Base-by-base conservation (phyloP, 805 yeast genomes). In the Nakazawaea molendinolei region DNA sequence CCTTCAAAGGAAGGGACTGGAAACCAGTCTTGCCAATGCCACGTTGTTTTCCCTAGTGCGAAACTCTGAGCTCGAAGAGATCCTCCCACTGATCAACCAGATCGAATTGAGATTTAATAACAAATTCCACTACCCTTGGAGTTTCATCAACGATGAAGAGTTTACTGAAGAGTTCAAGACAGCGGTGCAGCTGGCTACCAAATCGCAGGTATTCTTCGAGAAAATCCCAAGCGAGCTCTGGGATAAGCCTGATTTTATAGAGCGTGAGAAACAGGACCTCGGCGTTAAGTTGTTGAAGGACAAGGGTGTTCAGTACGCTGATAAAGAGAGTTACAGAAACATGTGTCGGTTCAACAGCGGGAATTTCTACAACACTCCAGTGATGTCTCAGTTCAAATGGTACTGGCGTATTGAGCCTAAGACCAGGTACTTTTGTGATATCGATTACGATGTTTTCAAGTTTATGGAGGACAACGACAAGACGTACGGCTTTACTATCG, bases 81-180 rank as follows among this genome's bases (percentile, higher is more conserved):
- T 82, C 16, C 49, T 69, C 2, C 47, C 48, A n/a, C 63, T 85
- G 3, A 74, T 82, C 42, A 49, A 48, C 36, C 68, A 65, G 41
- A 65, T 82, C 23, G 87, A 81, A 49, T 54, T 24, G 27, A 17
- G 22, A 38, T 90, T 90, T 72, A 90, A 90, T 63, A 59, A 66
- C 23, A 71, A 82, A 40, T 87, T 67, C 62, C 74, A 85, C 46
- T 90, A 90, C 52, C 96, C 94, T 40, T 90, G 95, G 90, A 87
- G 89, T 22, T 92, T 90, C 53, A 68, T 90, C 46, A 87, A 86
- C 57, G 95, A 90, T 55, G 84, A 78, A 42, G 76, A 68, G 28
- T 92, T 90, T 58, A 67, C 77, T 23, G 84, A 83, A 2, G 92
- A 86, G 49, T 90, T 92, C 57, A 82, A 71, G 41, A 45, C 45